phyloP scores from a whole-genome alignment of 441 rosid species.

The Populus hybrid region DNA sequence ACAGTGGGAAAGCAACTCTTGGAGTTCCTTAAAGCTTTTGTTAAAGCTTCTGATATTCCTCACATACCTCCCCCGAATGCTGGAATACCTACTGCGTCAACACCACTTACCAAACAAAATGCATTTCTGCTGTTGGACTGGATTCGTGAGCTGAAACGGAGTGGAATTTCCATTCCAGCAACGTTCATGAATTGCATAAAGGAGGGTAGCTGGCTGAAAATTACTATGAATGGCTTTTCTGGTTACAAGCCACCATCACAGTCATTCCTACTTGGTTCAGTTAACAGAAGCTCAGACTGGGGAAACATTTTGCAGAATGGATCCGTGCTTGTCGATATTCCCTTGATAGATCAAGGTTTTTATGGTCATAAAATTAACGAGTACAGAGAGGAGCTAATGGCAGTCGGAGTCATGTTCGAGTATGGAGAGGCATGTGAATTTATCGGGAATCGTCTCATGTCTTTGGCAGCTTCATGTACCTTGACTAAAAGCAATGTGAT shows the following conservation, averaged over 20 bases:
- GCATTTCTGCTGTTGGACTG: constrained; percentile 40
- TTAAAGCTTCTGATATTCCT: constrained; percentile 41
- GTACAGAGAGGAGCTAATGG: constrained; percentile 43
- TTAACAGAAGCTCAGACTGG: constrained; percentile 23
- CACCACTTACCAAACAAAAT: constrained; percentile 40
- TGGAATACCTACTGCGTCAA: constrained; percentile 42
- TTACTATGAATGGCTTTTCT: constrained; percentile 39
- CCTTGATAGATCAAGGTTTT: constrained; percentile 46
- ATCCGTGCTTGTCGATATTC: constrained; percentile 58
- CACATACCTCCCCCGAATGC: constrained; percentile 49
- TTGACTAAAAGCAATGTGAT: constrained; percentile 37
- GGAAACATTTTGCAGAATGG: constrained; percentile 13
- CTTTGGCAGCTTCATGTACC: constrained; percentile 32
- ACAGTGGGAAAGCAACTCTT: constrained; percentile 34
- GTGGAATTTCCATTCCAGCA: constrained; percentile 25
- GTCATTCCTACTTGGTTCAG: constrained; percentile 44
- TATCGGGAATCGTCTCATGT: constrained; percentile 53
- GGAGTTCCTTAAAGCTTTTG: constrained; percentile 35
- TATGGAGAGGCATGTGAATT: constrained; percentile 49
- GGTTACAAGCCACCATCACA: constrained; percentile 51
- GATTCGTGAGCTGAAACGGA: constrained; percentile 27
- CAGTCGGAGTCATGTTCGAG: constrained; percentile 55
- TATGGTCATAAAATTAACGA: constrained; percentile 42
- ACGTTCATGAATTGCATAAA: constrained; percentile 45
- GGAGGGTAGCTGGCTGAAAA: constrained; percentile 60